Percentiles rank a stretch among this genome's conserved stretches.
phyloP scores from a whole-genome alignment of 192 early-diverging fungal species.

The Obelidium mucronatum region DNA sequence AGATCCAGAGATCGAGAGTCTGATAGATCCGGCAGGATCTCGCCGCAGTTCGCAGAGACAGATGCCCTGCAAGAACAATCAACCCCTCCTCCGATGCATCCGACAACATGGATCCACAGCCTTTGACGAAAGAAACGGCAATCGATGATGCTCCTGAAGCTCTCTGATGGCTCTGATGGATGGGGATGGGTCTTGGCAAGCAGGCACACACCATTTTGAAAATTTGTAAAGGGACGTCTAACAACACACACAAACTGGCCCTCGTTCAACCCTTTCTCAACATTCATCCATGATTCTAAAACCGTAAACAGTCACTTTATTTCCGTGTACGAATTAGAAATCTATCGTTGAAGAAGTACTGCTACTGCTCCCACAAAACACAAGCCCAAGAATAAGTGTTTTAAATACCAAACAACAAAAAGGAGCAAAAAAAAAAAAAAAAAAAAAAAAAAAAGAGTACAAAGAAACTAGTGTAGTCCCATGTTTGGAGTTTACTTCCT shows the following conservation, averaged over 20 bases:
- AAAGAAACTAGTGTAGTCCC: background rate
- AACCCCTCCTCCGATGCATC: background rate
- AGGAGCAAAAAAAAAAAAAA: too few species aligned
- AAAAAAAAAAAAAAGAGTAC: too few species aligned
- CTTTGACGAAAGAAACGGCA: background rate
- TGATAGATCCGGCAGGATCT: background rate
- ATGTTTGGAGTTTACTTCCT: too few species aligned
- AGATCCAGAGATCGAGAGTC: background rate
- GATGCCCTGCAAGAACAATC: background rate
- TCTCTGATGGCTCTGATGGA: background rate
- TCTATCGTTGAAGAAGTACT: too few species aligned
- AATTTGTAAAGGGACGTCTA: background rate
- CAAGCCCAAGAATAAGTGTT: too few species aligned
- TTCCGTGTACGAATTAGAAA: too few species aligned
- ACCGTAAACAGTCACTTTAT: too few species aligned
- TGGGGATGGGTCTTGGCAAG: background rate
- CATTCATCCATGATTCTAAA: background rate
- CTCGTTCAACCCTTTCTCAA: background rate
- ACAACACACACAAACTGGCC: background rate
- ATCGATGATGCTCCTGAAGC: background rate
- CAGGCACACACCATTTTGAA: slow-evolving; percentile 1
- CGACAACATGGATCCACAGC: background rate
- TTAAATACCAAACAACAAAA: too few species aligned
- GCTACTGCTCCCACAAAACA: too few species aligned
- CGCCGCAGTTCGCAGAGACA: background rate